These are phyloP conservation scores for Acanthamoeba divionensis DNA, from an alignment of 208 protist genomes.

Conservation along the genomic window DNA sequence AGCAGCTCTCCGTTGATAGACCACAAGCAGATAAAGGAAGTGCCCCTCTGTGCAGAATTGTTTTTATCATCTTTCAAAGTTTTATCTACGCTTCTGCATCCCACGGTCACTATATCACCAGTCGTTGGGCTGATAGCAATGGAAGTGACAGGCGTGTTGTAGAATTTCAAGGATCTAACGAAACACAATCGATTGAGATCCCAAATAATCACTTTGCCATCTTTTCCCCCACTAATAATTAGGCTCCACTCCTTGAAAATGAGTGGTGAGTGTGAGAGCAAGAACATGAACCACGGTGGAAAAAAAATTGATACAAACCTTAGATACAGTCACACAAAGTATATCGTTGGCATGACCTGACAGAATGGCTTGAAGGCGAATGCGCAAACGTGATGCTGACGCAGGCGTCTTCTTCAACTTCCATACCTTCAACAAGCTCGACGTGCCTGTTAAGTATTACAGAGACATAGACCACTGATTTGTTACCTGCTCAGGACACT, in stretches of 20 bases:
- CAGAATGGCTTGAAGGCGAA: not conserved
- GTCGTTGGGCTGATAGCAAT: slow-evolving; percentile 26
- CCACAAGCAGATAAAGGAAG: slow-evolving; percentile 1
- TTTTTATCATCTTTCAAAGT: not conserved
- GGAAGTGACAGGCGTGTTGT: not conserved
- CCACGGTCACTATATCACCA: slow-evolving; percentile 23
- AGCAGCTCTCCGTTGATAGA: slow-evolving; percentile 14
- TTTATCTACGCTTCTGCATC: not conserved
- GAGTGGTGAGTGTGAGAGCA: not conserved
- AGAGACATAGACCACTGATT: not conserved
- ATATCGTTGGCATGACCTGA: slow-evolving; percentile 17
- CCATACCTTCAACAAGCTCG: not conserved
- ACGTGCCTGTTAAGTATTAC: not conserved
- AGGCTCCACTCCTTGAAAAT: slow-evolving; percentile 59
- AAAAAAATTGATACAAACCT: not conserved
- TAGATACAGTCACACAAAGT: not conserved
- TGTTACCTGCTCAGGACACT: not conserved
- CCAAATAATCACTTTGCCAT: slow-evolving; percentile 72
- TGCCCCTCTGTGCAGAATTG: no score
- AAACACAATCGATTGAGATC: slow-evolving; percentile 70
- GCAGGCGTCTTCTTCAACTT: not conserved
- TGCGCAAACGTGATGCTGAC: not conserved
- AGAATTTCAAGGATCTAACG: slow-evolving; percentile 57
- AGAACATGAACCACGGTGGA: not conserved
- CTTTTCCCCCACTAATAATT: slow-evolving; percentile 64